phyloP scores from a whole-genome alignment of 805 yeast genomes.

The Metschnikowia dekortorum region DNA sequence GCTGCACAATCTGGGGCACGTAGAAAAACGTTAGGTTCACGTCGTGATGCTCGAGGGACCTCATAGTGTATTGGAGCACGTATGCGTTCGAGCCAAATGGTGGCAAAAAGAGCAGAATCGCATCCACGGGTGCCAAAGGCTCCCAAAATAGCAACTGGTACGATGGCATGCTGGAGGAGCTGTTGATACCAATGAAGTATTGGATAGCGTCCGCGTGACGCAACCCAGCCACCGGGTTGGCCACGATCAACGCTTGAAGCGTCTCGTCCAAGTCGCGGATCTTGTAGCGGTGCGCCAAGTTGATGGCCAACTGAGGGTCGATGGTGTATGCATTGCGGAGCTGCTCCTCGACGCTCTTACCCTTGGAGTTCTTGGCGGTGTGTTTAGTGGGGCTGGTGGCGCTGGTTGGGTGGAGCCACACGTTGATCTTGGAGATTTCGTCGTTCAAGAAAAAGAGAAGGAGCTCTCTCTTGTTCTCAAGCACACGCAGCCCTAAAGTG shows the following conservation, averaged over 20 bases:
- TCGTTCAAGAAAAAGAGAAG: conserved; percentile 63
- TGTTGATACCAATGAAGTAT: conserved; percentile 43
- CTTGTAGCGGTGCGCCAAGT: conserved; percentile 59
- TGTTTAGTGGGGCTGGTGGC: conserved; percentile 14
- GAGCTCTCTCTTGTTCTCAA: conserved; percentile 50
- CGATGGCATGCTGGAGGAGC: conserved; percentile 33
- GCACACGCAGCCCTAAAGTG: conserved; percentile 21
- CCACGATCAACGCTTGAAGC: conserved; percentile 43
- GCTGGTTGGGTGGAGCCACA: conserved; percentile 71
- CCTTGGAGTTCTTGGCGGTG: conserved; percentile 27
- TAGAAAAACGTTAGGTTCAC: conserved; percentile 88
- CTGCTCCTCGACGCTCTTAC: conserved; percentile 18
- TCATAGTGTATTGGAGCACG: conserved; percentile 81
- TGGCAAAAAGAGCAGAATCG: conserved; percentile 79
- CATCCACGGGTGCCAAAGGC: conserved; percentile 74
- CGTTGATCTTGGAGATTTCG: conserved; percentile 65
- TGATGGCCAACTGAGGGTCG: conserved; percentile 70
- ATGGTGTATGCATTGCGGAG: conserved; percentile 57
- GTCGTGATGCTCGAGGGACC: conserved; percentile 83
- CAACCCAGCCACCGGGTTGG: conserved; percentile 57
- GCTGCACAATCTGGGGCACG: conserved; percentile 96
- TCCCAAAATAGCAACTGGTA: conserved; percentile 61
- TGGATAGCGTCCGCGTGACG: conserved; percentile 56
- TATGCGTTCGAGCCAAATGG: conserved; percentile 61
- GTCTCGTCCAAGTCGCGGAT: conserved; percentile 34